A percentile compares a stretch with the other conserved stretches of the same genome.
These are phyloP conservation scores for Haplosporangium sp. DNA, from an alignment of 371 early-diverging fungal genomes.

Conservation along the genomic window DNA sequence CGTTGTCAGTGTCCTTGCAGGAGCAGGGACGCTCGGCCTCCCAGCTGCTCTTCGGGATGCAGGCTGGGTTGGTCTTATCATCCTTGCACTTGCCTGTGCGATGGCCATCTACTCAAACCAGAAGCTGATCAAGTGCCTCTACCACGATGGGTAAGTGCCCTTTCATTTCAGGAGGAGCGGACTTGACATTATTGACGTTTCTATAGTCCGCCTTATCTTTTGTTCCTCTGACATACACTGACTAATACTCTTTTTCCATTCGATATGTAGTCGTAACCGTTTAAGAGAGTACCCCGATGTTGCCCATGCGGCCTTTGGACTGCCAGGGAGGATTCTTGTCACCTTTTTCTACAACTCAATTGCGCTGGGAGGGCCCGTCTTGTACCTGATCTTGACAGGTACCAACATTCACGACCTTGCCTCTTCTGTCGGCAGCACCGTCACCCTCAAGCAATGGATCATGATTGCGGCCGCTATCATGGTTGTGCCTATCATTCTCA, in stretches of 20 bases:
- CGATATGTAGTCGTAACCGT: conserved; percentile 53
- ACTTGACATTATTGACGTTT: not conserved
- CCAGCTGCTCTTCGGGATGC: conserved; percentile 85
- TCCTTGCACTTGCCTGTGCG: conserved; percentile 80
- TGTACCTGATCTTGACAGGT: conserved; percentile 83
- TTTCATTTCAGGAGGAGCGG: not conserved
- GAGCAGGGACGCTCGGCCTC: conserved; percentile 87
- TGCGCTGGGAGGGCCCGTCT: conserved; percentile 77
- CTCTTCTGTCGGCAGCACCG: conserved; percentile 36
- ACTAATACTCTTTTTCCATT: not conserved
- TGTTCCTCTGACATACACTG: not conserved
- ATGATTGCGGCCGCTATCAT: conserved; percentile 72
- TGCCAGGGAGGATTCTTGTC: conserved; percentile 67
- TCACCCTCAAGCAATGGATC: conserved; percentile 66
- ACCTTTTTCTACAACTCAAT: conserved; percentile 76
- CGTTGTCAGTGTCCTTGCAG: conserved; percentile 85
- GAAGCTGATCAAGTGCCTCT: conserved; percentile 79
- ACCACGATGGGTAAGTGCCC: conserved; percentile 63
- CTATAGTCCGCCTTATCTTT: not conserved
- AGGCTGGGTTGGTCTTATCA: conserved; percentile 83
- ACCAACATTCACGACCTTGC: conserved; percentile 69
- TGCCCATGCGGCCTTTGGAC: conserved; percentile 78
- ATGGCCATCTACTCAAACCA: conserved; percentile 80
- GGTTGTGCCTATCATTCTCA: conserved; percentile 75
- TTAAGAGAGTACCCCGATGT: conserved; percentile 70